Conservation (phyloP, 1,284 basidiomycete species). For the Tetrapyrgos nigripes region DNA sequence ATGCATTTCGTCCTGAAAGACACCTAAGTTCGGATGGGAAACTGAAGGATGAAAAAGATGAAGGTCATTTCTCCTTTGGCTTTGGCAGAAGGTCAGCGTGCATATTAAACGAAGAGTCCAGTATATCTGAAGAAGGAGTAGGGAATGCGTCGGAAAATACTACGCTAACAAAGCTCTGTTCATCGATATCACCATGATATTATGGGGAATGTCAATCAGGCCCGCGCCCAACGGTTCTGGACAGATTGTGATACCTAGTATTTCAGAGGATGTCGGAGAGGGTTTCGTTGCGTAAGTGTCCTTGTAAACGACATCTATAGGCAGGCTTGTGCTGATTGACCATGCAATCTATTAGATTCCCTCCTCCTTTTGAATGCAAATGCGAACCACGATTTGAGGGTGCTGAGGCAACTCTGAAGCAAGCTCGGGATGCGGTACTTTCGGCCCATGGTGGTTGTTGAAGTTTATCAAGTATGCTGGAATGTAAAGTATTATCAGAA, state of each 20-base stretch:
- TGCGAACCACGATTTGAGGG: conserved; percentile 1
- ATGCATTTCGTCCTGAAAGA: conserved; percentile 4
- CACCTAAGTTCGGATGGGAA: neutral
- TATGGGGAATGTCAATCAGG: conserved; percentile 1
- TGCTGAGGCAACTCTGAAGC: neutral
- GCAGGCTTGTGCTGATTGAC: neutral
- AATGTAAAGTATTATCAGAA: too few relatives aligned
- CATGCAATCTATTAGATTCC: neutral
- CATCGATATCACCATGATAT: neutral
- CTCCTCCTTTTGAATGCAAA: neutral
- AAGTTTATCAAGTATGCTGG: too few relatives aligned
- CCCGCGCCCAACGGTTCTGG: neutral
- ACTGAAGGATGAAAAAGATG: neutral
- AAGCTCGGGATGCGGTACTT: neutral
- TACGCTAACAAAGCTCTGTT: conserved; percentile 6
- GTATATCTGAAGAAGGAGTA: neutral
- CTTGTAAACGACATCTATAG: neutral
- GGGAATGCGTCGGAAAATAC: conserved; percentile 7
- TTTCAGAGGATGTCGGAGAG: neutral
- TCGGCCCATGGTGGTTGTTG: too few relatives aligned
- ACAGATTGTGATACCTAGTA: neutral
- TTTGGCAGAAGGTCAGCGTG: conserved; percentile 5
- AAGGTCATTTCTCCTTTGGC: conserved; percentile 9
- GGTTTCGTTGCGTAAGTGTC: conserved; percentile 2
- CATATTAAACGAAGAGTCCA: neutral